A percentile compares a stretch with the other conserved stretches of the same genome.
Evolutionary conservation across 2,329 filamentous ascomycete species (phyloP).

Genomic region (Ceratocystis smalleyi): DNA sequence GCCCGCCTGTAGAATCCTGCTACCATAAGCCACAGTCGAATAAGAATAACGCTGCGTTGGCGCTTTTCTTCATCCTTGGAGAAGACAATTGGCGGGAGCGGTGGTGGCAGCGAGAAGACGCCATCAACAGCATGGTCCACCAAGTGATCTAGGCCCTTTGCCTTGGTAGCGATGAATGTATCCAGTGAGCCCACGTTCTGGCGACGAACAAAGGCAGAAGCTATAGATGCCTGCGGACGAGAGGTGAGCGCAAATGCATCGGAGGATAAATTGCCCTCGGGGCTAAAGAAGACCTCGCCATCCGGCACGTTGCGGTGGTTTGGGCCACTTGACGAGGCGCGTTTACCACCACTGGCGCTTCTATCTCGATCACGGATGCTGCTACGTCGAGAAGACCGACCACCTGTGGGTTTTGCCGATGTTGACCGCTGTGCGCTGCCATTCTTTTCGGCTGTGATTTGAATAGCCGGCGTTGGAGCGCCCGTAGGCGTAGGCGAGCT

Average conservation of each 20-base stretch:
- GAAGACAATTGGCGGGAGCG: slow-evolving; percentile 39
- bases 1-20: slow-evolving; percentile 76
- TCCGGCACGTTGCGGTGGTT: slow-evolving; percentile 31
- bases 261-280: slow-evolving; percentile 29
- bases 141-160: slow-evolving; percentile 26
- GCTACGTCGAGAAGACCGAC: slow-evolving; percentile 15
- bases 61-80: slow-evolving; percentile 37
- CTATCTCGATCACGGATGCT: slow-evolving; percentile 17
- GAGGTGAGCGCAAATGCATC: slow-evolving; percentile 32
- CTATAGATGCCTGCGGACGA: slow-evolving; percentile 27
- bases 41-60: slow-evolving; percentile 39
- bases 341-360: slow-evolving; percentile 28
- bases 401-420: neutral
- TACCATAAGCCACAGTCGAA: slow-evolving; percentile 81
- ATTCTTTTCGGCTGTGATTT: slow-evolving; percentile 2
- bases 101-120: slow-evolving; percentile 31
- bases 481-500: slow-evolving; percentile 24
- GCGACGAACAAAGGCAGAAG: slow-evolving; percentile 30
- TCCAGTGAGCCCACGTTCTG: slow-evolving; percentile 32
- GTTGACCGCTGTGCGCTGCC: neutral
- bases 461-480: slow-evolving; percentile 21
- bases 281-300: slow-evolving; percentile 36
- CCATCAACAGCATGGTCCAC: slow-evolving; percentile 28
- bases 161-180: slow-evolving; percentile 30
- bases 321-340: slow-evolving; percentile 30